Percentiles rank a stretch among this genome's conserved stretches.
phyloP scores from a whole-genome alignment of 345 rosid species.

The Aquilaria yunnanensis region DNA sequence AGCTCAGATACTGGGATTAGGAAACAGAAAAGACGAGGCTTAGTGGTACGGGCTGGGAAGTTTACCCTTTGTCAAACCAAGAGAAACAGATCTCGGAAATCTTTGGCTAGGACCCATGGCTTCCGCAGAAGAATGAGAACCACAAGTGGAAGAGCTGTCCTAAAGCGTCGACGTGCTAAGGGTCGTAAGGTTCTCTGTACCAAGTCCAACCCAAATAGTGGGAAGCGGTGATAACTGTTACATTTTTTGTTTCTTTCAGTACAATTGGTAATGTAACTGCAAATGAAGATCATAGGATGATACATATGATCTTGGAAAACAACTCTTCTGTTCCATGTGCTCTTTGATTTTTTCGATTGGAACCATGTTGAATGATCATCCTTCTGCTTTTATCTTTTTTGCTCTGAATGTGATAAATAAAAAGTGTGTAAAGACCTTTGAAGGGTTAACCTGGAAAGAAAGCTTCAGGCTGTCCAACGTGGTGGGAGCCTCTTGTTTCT shows the following conservation, averaged over 20 bases:
- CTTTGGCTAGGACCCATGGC: conserved; percentile 92
- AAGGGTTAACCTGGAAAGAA: not conserved
- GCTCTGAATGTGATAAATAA: not conserved
- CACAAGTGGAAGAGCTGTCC: conserved; percentile 75
- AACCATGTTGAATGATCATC: conserved; percentile 1
- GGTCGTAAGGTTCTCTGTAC: conserved; percentile 89
- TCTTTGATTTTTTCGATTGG: conserved; percentile 9
- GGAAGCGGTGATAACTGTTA: conserved; percentile 38
- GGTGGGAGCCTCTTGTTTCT: no score
- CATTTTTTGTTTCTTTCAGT: conserved; percentile 2
- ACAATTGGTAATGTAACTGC: conserved; percentile 3
- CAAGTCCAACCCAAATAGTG: conserved; percentile 78
- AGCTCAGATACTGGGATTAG: conserved; percentile 28
- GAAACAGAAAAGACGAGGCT: conserved; percentile 36
- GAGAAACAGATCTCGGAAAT: conserved; percentile 88
- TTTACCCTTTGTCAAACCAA: conserved; percentile 80
- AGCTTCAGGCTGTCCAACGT: not conserved
- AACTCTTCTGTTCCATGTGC: conserved; percentile 2
- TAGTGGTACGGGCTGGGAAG: conserved; percentile 92
- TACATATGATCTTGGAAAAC: conserved; percentile 8
- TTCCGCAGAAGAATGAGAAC: conserved; percentile 87
- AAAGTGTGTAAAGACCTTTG: not conserved
- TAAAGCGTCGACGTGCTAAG: conserved; percentile 89
- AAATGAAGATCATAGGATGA: conserved; percentile 5
- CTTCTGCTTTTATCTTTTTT: not conserved